Conservation (phyloP, 345 rosid genomes). For the Gossypium longicalyx region DNA sequence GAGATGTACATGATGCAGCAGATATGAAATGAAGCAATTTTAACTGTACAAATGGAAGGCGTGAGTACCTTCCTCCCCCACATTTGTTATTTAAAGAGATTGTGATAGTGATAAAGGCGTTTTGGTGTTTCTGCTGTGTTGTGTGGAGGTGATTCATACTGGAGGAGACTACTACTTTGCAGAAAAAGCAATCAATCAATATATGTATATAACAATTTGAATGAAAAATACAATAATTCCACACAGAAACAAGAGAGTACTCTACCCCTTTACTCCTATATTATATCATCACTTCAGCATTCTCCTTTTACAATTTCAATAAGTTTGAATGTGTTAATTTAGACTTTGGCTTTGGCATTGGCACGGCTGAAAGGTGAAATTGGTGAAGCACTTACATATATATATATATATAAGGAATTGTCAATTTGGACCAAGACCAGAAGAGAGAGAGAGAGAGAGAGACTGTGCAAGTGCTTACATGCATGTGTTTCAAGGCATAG, state of each 20-base stretch:
- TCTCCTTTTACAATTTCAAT: neutral
- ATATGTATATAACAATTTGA: neutral
- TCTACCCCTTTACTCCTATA: neutral
- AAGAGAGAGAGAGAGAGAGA: conserved; percentile 1
- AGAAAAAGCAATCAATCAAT: conserved; percentile 8
- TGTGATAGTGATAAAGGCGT: conserved; percentile 14
- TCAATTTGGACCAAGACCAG: neutral
- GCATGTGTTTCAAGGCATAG: conserved; percentile 20
- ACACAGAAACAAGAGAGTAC: neutral
- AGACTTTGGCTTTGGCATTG: neutral
- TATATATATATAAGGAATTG: neutral
- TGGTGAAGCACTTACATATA: neutral
- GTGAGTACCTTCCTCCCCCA: conserved; percentile 17
- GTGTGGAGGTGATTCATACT: neutral
- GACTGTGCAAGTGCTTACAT: neutral
- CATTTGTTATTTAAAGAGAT: conserved; percentile 13
- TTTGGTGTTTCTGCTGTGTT: conserved; percentile 1
- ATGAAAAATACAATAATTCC: neutral
- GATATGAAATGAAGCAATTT: conserved; percentile 28
- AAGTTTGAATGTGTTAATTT: neutral
- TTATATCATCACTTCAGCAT: neutral
- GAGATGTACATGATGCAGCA: conserved; percentile 25
- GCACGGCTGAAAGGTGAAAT: neutral
- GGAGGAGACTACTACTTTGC: neutral
- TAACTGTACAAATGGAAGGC: conserved; percentile 33